Evolutionary conservation across 139 green algal genomes (phyloP), one percentile per base, ranked within the genome.

Genomic region (Eudorina sp.): DNA sequence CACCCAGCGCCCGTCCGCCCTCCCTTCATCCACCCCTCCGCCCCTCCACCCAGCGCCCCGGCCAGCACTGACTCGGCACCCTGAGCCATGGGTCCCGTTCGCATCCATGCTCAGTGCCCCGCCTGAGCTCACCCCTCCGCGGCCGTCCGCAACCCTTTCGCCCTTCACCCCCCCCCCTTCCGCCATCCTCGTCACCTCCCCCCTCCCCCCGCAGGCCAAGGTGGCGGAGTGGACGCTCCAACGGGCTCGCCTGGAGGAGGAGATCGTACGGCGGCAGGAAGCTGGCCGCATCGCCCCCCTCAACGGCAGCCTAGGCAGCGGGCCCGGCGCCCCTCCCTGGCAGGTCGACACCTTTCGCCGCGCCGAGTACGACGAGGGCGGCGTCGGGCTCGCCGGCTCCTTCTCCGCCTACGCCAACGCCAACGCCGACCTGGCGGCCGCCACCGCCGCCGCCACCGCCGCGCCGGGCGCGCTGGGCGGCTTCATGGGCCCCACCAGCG

Each of bases 251-350:
- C 73, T 92, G 23, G 90, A 92, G 72, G 90, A 92, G 73, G 90
- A 92, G 85, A 90, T 92, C 25, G 80, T 92, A n/a, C 79, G 90
- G 60, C 70, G 90, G 36, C 90, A 91, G 66, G 90, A 93, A 43
- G 90, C 82, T 3, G 55, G 34, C 43, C 85, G 90, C 60, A 90
- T 88, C 81, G 36, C 83, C 45, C 89, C 86, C 38, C 70, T 79
- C 66, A 75, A 75, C 66, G 66, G 66, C 66, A 34, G 11, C 43
- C 27, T 36, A 31, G 38, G 69, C 31, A 25, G 29, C 21, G 38
- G 36, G 18, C 13, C 40, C 38, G 18, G 64, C 75, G 74, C 45
- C 16, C 23, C n/a, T 2, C 73, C 70, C 38, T 73, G 60, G 75
- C 75, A 31, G 13, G 23, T 40, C 29, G 53, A 36, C 41, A 40